phyloP scores from a whole-genome alignment of 1,284 basidiomycete genomes.

The Ceratobasidium sp. region DNA sequence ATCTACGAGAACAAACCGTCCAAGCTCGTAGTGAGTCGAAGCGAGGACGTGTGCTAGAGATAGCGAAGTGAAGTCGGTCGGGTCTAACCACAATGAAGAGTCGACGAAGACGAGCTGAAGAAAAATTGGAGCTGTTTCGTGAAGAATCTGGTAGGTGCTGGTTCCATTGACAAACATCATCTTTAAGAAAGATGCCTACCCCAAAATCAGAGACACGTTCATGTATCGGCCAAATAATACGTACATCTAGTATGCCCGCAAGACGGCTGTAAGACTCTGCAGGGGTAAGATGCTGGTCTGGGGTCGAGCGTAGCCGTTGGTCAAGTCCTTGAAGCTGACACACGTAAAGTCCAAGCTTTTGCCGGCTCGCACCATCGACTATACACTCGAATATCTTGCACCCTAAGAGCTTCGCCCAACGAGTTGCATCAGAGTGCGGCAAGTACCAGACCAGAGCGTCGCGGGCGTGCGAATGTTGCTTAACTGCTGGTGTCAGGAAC shows the following conservation, averaged over 20 bases:
- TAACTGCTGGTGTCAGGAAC: background rate
- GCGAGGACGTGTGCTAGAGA: slow-evolving; percentile 3
- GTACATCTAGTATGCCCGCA: background rate
- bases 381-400: slow-evolving; percentile 17
- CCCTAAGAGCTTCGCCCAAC: slow-evolving; percentile 6
- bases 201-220: background rate
- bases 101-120: slow-evolving; percentile 2
- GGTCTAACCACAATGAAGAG: background rate
- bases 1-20: slow-evolving; percentile 18
- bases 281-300: background rate
- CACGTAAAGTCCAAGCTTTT: background rate
- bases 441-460: background rate
- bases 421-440: background rate
- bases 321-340: background rate
- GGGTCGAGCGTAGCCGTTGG: background rate
- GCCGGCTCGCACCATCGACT: background rate
- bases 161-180: background rate
- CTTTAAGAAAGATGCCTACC: slow-evolving; percentile 2
- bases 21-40: slow-evolving; percentile 12
- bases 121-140: slow-evolving; percentile 12
- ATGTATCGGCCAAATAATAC: background rate
- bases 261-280: background rate
- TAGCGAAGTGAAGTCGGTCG: background rate
- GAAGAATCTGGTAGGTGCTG: slow-evolving; percentile 11
- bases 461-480: background rate